phyloP scores from a whole-genome alignment of 495 filamentous ascomycete species.

The Xylaria venustula region DNA sequence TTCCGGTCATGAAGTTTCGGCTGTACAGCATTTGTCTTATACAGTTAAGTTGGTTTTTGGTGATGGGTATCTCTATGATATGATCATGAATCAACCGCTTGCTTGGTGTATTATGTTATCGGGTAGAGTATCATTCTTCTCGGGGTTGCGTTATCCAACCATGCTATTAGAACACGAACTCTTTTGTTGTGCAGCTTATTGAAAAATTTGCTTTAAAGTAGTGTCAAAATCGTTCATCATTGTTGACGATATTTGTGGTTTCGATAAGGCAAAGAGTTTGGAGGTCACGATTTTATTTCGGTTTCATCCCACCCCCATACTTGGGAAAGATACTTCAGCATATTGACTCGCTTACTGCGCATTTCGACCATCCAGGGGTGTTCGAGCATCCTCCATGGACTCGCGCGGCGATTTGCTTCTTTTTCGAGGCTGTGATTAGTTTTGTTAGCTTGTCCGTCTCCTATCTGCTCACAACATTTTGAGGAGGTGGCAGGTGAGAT shows the following conservation, averaged over 20 bases:
- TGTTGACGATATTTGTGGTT: neutral
- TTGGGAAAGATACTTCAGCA: conserved; percentile 84
- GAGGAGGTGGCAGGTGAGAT: neutral
- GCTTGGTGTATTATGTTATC: neutral
- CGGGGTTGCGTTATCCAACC: neutral
- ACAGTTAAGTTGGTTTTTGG: neutral
- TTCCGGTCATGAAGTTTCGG: neutral
- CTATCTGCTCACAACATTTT: neutral
- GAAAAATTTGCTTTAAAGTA: neutral
- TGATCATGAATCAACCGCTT: neutral
- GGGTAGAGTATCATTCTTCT: neutral
- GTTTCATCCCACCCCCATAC: conserved; percentile 90
- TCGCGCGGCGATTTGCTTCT: conserved; percentile 79
- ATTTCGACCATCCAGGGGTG: conserved; percentile 99
- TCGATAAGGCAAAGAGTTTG: neutral
- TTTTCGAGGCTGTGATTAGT: conserved; percentile 74
- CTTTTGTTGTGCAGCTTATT: neutral
- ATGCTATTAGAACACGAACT: neutral
- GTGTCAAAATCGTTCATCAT: neutral
- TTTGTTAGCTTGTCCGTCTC: conserved; percentile 7
- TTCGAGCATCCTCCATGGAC: conserved; percentile 97
- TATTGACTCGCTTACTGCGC: conserved; percentile 92
- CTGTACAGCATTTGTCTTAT: neutral
- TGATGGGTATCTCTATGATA: neutral
- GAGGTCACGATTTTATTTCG: conserved; percentile 20